These are phyloP conservation scores for Teratosphaeriaceae sp. DNA, from an alignment of 2,329 filamentous ascomycete species.

Conservation along the genomic window DNA sequence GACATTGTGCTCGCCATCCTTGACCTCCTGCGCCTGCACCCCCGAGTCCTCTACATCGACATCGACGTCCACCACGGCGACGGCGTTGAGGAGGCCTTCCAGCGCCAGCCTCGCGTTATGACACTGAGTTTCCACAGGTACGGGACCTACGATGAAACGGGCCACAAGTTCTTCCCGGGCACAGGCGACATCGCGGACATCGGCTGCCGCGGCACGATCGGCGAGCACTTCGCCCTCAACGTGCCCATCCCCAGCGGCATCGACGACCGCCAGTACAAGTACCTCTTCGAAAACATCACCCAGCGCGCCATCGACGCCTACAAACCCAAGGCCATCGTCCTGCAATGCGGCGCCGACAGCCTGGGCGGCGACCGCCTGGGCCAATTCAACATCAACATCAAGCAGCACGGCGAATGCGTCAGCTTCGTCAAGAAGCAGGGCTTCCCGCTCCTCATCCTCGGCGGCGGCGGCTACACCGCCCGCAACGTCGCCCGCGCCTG, in stretches of 20 bases:
- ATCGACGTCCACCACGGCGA: conserved; percentile 64
- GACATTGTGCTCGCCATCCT: conserved; percentile 62
- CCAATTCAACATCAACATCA: conserved; percentile 66
- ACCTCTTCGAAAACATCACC: conserved; percentile 62
- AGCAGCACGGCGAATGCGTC: conserved; percentile 63
- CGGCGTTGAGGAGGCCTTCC: conserved; percentile 65
- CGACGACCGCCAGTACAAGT: conserved; percentile 60
- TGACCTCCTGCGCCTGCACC: conserved; percentile 57
- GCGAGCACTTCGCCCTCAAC: conserved; percentile 63
- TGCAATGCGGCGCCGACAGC: conserved; percentile 63
- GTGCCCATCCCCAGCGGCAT: conserved; percentile 64
- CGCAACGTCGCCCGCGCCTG: conserved; percentile 57
- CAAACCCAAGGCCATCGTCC: conserved; percentile 58
- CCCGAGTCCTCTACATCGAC: conserved; percentile 59
- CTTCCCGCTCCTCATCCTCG: conserved; percentile 58
- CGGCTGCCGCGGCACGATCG: conserved; percentile 57
- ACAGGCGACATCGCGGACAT: conserved; percentile 64
- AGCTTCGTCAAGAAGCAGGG: conserved; percentile 63
- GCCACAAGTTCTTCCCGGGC: too few species aligned
- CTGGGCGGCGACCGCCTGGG: conserved; percentile 61
- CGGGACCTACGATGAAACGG: conserved; percentile 64
- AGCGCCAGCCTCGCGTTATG: conserved; percentile 66
- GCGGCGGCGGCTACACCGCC: conserved; percentile 65
- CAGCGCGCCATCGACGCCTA: conserved; percentile 64
- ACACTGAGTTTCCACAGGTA: conserved; percentile 68